Base-by-base conservation (phyloP, 345 rosid species). In the Hibiscus trionum region DNA sequence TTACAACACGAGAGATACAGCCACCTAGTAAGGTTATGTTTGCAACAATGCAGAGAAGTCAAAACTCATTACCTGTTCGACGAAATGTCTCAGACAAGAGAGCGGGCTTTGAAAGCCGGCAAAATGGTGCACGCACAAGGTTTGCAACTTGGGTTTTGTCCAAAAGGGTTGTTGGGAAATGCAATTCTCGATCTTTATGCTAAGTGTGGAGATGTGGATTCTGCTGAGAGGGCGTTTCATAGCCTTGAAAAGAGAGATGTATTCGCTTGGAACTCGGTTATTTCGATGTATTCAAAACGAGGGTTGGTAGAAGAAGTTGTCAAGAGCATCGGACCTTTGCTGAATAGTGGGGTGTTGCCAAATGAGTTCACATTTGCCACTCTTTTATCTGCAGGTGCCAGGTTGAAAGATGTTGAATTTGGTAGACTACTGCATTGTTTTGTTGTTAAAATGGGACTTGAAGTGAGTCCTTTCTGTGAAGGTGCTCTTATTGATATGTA, bases 401-500 rank as follows among this genome's bases (percentile, higher is more conserved):
- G 80, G 75, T 60, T 80, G 85, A 78, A 31, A 61, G 79, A 78
- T 78, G 75, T 78, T 64, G 77, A 78, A 73, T 79, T 77, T 77
- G 95, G 98, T 29, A 85, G 82, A 69, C 80, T 76, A 50, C 70
- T 86, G 33, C 98, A 90, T 79, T 84, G 93, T 72, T 75, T 73
- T 84, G 81, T 82, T 77, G 60, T 86, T 57, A 90, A 91, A 82
- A 69, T 82, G 75, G 96, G 97, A 7, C 69, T 86, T 60, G 88
- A 78, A 72, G 35, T 63, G 42, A 82, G 82, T 64, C 82, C 87
- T 0, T 91, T 82, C 78, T 91, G 91, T 73, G 85, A 84, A 73
- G 88, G 90, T 50, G 86, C 95, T 63, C 84, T 90, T 52, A 88
- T 91, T 61, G 93, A 91, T 80, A 82, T 90, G 96, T 91, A 88